Conservation (phyloP, 192 early-diverging fungal species). For the Coemansia sp. region DNA sequence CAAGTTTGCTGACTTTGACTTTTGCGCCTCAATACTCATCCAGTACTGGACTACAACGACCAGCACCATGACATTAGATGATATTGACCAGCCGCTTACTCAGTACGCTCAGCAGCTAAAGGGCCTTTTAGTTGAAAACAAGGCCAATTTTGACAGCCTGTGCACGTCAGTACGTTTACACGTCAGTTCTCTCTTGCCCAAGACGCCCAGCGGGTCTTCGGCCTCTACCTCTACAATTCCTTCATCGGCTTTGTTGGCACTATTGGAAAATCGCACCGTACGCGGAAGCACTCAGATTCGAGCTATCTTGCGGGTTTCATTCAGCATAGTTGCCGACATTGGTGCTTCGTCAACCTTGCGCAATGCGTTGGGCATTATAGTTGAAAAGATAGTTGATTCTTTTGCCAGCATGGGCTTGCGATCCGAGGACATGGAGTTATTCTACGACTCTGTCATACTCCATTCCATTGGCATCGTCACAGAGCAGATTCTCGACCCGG, state of each 20-base stretch:
- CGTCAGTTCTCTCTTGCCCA: constrained; percentile 4
- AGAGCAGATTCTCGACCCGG: constrained; percentile 9
- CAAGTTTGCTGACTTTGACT: constrained; percentile 28
- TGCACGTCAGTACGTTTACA: constrained; percentile 2
- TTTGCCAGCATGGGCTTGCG: constrained; percentile 22
- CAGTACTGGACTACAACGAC: constrained; percentile 26
- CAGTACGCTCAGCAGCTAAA: constrained; percentile 54
- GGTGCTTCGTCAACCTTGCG: constrained; percentile 20
- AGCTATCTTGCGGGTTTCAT: constrained; percentile 19
- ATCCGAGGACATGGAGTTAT: constrained; percentile 26
- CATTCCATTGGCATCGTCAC: constrained; percentile 9
- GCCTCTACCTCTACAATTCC: background rate
- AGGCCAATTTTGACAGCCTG: constrained; percentile 12
- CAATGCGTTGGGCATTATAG: constrained; percentile 16
- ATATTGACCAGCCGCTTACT: constrained; percentile 51
- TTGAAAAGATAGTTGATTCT: constrained; percentile 24
- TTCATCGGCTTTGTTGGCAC: constrained; percentile 7
- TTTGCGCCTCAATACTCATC: constrained; percentile 24
- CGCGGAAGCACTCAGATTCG: constrained; percentile 21
- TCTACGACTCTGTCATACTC: constrained; percentile 16
- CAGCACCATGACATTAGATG: constrained; percentile 34
- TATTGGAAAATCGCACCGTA: constrained; percentile 18
- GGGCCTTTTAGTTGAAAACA: constrained; percentile 47
- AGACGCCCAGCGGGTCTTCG: background rate
- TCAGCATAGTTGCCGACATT: constrained; percentile 17